Evolutionary conservation across 352 stramenopile genomes (phyloP).

Genomic region (Phytophthora meadii): DNA sequence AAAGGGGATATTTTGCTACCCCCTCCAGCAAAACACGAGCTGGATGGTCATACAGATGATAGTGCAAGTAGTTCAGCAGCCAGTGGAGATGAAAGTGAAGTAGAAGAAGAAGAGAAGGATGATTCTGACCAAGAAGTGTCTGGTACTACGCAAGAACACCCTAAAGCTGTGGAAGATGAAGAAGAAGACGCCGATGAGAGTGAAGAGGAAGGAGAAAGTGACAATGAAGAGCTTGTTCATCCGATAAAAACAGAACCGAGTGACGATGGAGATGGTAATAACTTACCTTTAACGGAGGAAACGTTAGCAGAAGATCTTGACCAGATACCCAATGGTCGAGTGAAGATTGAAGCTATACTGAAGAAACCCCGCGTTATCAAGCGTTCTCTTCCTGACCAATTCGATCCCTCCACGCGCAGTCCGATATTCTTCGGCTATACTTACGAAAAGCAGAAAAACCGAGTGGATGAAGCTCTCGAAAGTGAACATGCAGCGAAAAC

Average conservation of each 20-base stretch:
- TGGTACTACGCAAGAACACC: constrained; percentile 10
- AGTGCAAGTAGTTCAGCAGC: constrained; percentile 73
- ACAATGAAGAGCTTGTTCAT: constrained; percentile 11
- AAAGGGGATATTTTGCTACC: constrained; percentile 62
- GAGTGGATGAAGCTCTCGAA: constrained; percentile 43
- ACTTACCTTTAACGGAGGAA: constrained; percentile 28
- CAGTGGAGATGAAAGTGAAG: constrained; percentile 52
- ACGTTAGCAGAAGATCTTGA: constrained; percentile 25
- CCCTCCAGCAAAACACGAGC: constrained; percentile 63
- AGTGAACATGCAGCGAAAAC: constrained; percentile 34
- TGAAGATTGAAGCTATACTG: constrained; percentile 39
- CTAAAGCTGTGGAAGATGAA: constrained; percentile 21
- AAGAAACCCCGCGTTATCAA: constrained; percentile 65
- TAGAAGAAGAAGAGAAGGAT: constrained; percentile 20
- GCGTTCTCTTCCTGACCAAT: constrained; percentile 44
- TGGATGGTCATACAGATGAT: constrained; percentile 83
- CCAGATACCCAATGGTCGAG: constrained; percentile 19
- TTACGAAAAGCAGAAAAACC: constrained; percentile 46
- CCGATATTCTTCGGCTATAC: constrained; percentile 83
- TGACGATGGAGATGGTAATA: constrained; percentile 15
- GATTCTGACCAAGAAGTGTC: not conserved
- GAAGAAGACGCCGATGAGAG: constrained; percentile 26
- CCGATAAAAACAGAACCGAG: constrained; percentile 6
- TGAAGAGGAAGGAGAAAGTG: constrained; percentile 36
- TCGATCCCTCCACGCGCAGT: constrained; percentile 55